Percentiles rank a stretch among this genome's conserved stretches.
Evolutionary conservation across 2,329 filamentous ascomycete species (phyloP).

Genomic region (Fusarium sp.): DNA sequence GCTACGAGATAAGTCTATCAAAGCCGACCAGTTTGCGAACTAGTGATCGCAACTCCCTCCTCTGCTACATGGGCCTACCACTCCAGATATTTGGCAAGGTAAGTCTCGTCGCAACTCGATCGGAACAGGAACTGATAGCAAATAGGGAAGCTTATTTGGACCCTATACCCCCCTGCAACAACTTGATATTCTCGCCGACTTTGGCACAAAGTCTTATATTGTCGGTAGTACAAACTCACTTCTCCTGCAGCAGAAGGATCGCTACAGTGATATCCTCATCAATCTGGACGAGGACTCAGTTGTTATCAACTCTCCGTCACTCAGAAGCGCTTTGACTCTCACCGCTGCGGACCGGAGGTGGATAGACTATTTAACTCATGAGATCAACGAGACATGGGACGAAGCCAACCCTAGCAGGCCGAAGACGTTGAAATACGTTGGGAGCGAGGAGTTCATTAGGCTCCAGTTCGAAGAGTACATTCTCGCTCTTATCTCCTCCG

Average conservation of each 20-base stretch:
- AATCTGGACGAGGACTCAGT: constrained; percentile 92
- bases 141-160: constrained; percentile 88
- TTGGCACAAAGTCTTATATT: constrained; percentile 95
- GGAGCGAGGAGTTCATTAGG: constrained; percentile 96
- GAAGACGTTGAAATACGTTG: constrained; percentile 94
- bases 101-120: constrained; percentile 5
- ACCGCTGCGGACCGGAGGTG: constrained; percentile 90
- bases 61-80: constrained; percentile 94
- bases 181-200: constrained; percentile 91
- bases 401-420: constrained; percentile 87
- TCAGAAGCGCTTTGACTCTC: constrained; percentile 79
- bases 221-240: constrained; percentile 97
- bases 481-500: constrained; percentile 84
- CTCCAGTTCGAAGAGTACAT: constrained; percentile 98
- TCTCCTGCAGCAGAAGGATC: constrained; percentile 90
- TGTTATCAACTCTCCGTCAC: constrained; percentile 82
- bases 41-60: constrained; percentile 88
- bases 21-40: constrained; percentile 88
- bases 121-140: constrained; percentile 22
- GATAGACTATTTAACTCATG: constrained; percentile 95
- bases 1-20: constrained; percentile 77
- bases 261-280: constrained; percentile 95
- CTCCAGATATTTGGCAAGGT: constrained; percentile 95
- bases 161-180: constrained; percentile 97
- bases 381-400: constrained; percentile 97